These are phyloP conservation scores for Schwanniomyces occidentalis DNA, from an alignment of 805 yeast species.

Conservation along the genomic window DNA sequence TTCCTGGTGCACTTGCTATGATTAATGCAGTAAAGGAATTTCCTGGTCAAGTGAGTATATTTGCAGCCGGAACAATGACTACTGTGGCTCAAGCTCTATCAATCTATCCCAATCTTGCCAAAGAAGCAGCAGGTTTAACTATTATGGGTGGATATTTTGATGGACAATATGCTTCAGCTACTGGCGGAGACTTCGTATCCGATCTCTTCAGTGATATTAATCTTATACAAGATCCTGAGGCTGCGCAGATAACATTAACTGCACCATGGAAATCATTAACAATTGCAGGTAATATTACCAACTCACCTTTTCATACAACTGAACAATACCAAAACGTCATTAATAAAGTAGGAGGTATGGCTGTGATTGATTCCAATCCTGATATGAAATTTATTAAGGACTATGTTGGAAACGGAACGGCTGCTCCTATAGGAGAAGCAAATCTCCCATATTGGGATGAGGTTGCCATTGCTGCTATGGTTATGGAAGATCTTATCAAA, in stretches of 20 bases:
- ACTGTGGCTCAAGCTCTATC: conserved; percentile 47
- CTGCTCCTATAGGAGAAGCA: conserved; percentile 26
- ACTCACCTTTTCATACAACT: conserved; percentile 40
- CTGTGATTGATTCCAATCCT: conserved; percentile 24
- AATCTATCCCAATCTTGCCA: conserved; percentile 37
- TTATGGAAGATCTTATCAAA: conserved; percentile 34
- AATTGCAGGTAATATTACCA: conserved; percentile 45
- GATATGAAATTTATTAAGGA: conserved; percentile 27
- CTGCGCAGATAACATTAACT: conserved; percentile 43
- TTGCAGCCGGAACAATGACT: conserved; percentile 44
- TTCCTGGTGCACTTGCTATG: conserved; percentile 40
- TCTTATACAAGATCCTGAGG: conserved; percentile 46
- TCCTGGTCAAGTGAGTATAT: conserved; percentile 32
- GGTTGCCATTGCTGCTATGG: conserved; percentile 38
- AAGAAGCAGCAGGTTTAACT: conserved; percentile 40
- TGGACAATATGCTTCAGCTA: conserved; percentile 37
- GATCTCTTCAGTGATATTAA: conserved; percentile 46
- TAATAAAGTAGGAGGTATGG: conserved; percentile 35
- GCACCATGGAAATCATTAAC: conserved; percentile 39
- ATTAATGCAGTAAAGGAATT: conserved; percentile 39
- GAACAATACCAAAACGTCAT: conserved; percentile 32
- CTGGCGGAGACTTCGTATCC: conserved; percentile 18
- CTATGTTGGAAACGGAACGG: conserved; percentile 37
- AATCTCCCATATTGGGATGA: conserved; percentile 47
- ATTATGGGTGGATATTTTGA: conserved; percentile 49